Conservation (phyloP, 352 stramenopile genomes). For the Pythium brachiatum region DNA sequence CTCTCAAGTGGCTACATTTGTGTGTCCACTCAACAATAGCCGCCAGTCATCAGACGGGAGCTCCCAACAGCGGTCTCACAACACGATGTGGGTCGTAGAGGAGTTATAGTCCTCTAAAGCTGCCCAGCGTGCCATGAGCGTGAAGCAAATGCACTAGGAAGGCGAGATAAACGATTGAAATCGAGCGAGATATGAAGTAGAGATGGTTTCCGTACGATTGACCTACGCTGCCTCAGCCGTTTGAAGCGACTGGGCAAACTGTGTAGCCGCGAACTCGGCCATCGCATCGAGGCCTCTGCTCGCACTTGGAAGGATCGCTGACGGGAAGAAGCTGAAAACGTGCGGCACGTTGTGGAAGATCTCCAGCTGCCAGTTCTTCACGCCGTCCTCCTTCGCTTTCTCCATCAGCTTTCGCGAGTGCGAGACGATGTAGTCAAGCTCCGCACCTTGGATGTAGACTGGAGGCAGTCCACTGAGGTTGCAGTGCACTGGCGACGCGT, state of each 20-base stretch:
- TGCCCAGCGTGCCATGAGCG: too few relatives aligned
- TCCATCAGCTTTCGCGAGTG: constrained; percentile 3
- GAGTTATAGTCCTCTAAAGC: too few relatives aligned
- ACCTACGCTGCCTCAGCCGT: neutral
- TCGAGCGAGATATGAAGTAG: too few relatives aligned
- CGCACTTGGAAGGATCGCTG: constrained; percentile 7
- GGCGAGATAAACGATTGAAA: too few relatives aligned
- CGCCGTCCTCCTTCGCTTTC: constrained; percentile 8
- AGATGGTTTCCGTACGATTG: too few relatives aligned
- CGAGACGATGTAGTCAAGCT: constrained; percentile 12
- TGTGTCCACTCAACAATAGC: too few relatives aligned
- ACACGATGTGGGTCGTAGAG: too few relatives aligned
- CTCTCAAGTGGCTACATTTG: neutral
- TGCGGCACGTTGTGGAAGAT: constrained; percentile 18
- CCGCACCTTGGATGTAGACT: constrained; percentile 19
- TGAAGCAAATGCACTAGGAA: too few relatives aligned
- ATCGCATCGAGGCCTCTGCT: constrained; percentile 12
- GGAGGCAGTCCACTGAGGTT: constrained; percentile 15
- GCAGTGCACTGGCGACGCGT: constrained; percentile 16
- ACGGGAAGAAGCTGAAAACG: constrained; percentile 21
- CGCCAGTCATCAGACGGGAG: neutral
- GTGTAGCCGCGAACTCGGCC: constrained; percentile 9
- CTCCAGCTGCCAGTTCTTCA: constrained; percentile 15
- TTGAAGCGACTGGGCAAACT: constrained; percentile 10
- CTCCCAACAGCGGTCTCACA: too few relatives aligned